Conservation (phyloP, 1,284 basidiomycete genomes). For the Tilletia indica region DNA sequence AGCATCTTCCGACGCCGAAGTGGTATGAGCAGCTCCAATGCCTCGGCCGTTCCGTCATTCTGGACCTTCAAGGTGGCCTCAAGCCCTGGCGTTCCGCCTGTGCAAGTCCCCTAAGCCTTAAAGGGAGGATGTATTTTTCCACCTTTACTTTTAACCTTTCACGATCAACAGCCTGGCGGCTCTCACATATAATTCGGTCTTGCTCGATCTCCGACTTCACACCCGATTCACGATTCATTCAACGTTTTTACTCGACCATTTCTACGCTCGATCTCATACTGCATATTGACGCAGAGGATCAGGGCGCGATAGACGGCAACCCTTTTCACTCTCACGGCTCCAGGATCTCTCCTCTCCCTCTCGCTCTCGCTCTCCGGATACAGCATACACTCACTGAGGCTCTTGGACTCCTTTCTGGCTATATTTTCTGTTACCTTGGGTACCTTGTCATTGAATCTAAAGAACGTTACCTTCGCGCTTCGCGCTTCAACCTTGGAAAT, state of each 20-base stretch:
- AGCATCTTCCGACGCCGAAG: slow-evolving; percentile 6
- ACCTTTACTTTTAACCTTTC: not conserved
- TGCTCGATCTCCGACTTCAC: not conserved
- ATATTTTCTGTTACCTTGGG: not conserved
- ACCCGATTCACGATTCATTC: no score
- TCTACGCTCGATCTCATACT: no score
- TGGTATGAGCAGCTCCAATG: not conserved
- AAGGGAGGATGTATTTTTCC: not conserved
- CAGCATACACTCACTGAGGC: no score
- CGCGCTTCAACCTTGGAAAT: no score
- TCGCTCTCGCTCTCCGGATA: no score
- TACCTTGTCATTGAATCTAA: not conserved
- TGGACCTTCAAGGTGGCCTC: slow-evolving; percentile 5
- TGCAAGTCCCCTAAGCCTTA: not conserved
- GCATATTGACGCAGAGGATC: no score
- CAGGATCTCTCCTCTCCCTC: no score
- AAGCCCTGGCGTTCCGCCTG: slow-evolving; percentile 2
- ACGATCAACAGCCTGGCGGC: not conserved
- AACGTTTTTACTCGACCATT: no score
- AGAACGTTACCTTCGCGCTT: no score
- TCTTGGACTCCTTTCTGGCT: not conserved
- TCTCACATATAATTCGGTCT: not conserved
- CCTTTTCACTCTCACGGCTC: no score
- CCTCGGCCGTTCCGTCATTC: not conserved
- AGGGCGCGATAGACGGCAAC: no score